Evolutionary conservation across 2,329 filamentous ascomycete species (phyloP).

Genomic region (Sporothrix mexicana): DNA sequence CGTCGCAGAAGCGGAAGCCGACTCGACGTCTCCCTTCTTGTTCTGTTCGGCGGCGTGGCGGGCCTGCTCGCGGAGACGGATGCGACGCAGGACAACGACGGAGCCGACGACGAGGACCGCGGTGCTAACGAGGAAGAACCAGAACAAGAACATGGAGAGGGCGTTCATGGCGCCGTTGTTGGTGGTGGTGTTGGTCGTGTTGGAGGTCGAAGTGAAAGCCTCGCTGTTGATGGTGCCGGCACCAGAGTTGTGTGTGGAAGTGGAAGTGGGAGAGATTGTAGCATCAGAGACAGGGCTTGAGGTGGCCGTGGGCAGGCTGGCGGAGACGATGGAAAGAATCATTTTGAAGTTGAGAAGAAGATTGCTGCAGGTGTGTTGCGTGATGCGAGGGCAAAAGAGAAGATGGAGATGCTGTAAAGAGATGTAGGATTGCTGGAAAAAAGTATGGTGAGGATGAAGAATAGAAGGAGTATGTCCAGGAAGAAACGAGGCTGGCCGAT

Average conservation of each 20-base stretch:
- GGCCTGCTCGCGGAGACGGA: constrained; percentile 30
- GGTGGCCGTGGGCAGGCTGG: neutral
- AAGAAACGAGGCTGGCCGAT: neutral
- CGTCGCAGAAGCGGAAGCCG: neutral
- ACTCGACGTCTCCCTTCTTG: neutral
- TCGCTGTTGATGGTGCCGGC: constrained; percentile 12
- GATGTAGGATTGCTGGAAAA: too few species aligned
- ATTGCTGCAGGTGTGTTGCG: neutral
- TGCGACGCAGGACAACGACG: constrained; percentile 31
- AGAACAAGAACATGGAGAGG: constrained; percentile 36
- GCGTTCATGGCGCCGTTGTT: constrained; percentile 30
- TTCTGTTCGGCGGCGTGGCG: neutral
- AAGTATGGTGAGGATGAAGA: neutral
- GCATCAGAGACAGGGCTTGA: neutral
- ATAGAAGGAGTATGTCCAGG: neutral
- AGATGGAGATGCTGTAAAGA: too few species aligned
- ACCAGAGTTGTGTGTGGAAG: neutral
- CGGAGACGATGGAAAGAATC: neutral
- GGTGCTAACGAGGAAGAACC: constrained; percentile 37
- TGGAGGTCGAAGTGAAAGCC: constrained; percentile 23
- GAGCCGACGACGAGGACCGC: constrained; percentile 30
- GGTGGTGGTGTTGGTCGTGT: constrained; percentile 26
- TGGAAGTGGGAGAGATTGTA: neutral
- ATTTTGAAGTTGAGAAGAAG: neutral
- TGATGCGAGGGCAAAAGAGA: neutral